Percentiles rank a stretch among this genome's conserved stretches.
Evolutionary conservation across 2,329 filamentous ascomycete genomes (phyloP).

Genomic region (Arthrobotrys megalospora): DNA sequence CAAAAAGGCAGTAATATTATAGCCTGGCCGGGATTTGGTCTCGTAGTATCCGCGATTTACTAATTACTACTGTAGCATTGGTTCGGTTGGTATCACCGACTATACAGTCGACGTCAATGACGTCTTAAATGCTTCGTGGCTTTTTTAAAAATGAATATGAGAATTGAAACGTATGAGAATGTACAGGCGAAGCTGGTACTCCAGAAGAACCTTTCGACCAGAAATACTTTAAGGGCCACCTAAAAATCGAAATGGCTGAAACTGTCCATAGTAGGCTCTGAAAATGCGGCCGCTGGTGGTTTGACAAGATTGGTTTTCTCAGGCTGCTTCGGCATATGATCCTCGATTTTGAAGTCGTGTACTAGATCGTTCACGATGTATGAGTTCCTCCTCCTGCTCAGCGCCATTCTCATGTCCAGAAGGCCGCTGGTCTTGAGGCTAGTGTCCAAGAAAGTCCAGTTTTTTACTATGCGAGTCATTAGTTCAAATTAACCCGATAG

Average conservation of each 20-base stretch:
- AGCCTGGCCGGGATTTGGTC: too few species aligned
- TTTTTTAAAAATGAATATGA: neutral
- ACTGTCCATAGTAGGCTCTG: constrained; percentile 91
- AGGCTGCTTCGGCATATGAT: constrained; percentile 65
- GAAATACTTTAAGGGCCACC: neutral
- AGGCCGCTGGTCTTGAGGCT: constrained; percentile 66
- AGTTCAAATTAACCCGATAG: constrained; percentile 36
- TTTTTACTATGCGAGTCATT: constrained; percentile 72
- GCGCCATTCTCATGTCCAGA: constrained; percentile 67
- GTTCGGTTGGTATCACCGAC: too few species aligned
- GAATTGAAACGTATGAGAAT: neutral
- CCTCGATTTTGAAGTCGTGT: constrained; percentile 61
- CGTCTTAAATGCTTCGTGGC: too few species aligned
- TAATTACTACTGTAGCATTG: too few species aligned
- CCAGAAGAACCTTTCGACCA: neutral
- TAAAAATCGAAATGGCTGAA: constrained; percentile 95
- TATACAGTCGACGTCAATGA: too few species aligned
- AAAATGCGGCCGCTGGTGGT: constrained; percentile 81
- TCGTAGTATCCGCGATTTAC: too few species aligned
- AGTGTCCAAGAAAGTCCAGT: constrained; percentile 81
- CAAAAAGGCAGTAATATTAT: too few species aligned
- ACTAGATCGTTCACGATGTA: constrained; percentile 84
- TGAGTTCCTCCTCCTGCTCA: constrained; percentile 77
- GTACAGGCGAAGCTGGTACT: neutral
- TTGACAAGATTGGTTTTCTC: constrained; percentile 70